Evolutionary conservation across 2,329 filamentous ascomycete genomes (phyloP).

Genomic region (Cadophora sp.): DNA sequence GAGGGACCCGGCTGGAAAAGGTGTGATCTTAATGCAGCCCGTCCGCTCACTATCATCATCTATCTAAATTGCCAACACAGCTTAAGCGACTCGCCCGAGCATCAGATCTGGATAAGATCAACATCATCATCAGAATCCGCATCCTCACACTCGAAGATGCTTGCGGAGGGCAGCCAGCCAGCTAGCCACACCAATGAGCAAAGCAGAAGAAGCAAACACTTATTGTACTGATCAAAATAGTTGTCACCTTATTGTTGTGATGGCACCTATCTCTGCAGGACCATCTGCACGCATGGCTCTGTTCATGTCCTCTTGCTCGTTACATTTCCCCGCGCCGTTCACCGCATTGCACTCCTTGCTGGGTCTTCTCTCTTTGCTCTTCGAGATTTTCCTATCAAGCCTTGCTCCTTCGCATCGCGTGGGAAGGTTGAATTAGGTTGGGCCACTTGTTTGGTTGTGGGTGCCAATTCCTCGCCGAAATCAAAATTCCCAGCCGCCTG

Average conservation of each 20-base stretch:
- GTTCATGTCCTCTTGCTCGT: not conserved
- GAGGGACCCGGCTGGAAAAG: not conserved
- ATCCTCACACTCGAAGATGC: not conserved
- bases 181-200: too few species aligned
- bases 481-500: conserved; percentile 1
- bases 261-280: not conserved
- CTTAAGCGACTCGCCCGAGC: not conserved
- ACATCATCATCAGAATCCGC: too few species aligned
- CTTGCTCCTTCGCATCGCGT: not conserved
- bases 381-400: not conserved
- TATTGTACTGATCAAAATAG: not conserved
- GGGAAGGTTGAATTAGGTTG: not conserved
- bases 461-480: conserved; percentile 10
- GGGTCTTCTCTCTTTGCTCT: not conserved
- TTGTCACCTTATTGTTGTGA: not conserved
- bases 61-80: not conserved
- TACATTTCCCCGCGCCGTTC: not conserved
- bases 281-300: not conserved
- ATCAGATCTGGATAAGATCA: not conserved
- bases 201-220: not conserved
- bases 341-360: not conserved
- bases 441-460: not conserved
- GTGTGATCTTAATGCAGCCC: not conserved
- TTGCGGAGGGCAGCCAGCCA: not conserved
- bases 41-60: not conserved